Evolutionary conservation across 2,329 filamentous ascomycete species (phyloP), one percentile per base, ranked within the genome.

Genomic region (Cadophora luteo-olivacea): DNA sequence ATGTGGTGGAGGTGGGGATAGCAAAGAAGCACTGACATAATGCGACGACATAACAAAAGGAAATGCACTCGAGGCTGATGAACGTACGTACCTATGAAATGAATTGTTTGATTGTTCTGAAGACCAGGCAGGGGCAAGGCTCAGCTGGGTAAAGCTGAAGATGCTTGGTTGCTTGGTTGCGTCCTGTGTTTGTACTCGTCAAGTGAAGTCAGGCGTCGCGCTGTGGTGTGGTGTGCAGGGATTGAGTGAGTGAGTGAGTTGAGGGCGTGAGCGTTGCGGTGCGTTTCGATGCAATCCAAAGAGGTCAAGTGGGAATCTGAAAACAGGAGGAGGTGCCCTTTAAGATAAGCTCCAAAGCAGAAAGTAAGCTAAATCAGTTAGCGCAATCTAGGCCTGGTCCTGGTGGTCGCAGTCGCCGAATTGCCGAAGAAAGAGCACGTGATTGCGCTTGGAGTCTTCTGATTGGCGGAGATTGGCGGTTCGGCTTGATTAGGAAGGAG

Each of bases 221-320:
- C 29, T 49, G 45, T 45, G 41, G 7, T 14, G 6, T 45, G 38
- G 9, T 16, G 24, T 68, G 67, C 68, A 68, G 67, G 65, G 65
- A 66, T 68, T 61, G 24, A 49, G 22, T 38, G 29, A 36, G 14
- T 24, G 16, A 49, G 32, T 6, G 4, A 19, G 11, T 16, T 19
- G 41, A 16, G 41, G 16, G 41, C 45, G 45, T 49, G 45, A 49
- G 45, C 19, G n/a, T 22, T 7, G 45, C n/a, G 45, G n/a, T 49
- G 45, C 51, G 64, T 68, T 72, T 69, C 68, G 68, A 69, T 70
- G 16, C 68, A 70, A 64, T 67, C 65, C 48, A 69, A 72, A 70
- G 69, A 66, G 68, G 71, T 63, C 71, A 72, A 72, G 71, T 68
- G 66, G 48, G 60, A 66, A 67, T 65, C 66, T 36, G 65, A 69